Percentiles rank a stretch among this genome's conserved stretches.
Evolutionary conservation across 225 moss, liverwort and hornwort species (phyloP).

Genomic region (Marchantia polymorpha): DNA sequence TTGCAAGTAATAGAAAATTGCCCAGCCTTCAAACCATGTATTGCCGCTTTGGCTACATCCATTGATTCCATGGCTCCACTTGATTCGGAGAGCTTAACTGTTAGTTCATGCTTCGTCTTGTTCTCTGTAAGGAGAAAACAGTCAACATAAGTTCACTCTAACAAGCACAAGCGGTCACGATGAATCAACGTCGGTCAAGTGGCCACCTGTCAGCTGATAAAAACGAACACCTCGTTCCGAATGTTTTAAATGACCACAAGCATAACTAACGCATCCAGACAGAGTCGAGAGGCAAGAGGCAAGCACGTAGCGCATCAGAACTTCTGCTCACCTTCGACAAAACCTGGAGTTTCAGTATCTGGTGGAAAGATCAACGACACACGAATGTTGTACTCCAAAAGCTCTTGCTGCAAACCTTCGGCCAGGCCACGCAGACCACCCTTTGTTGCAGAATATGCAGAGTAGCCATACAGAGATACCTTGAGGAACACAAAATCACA

Average conservation of each 20-base stretch:
- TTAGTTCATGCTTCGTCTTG: constrained; percentile 71
- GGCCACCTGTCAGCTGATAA: neutral
- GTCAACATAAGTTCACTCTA: neutral
- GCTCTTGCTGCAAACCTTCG: constrained; percentile 78
- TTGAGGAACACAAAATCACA: constrained; percentile 20
- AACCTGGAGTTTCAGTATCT: constrained; percentile 74
- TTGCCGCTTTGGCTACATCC: constrained; percentile 57
- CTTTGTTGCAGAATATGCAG: constrained; percentile 66
- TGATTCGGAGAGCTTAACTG: constrained; percentile 51
- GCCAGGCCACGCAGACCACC: constrained; percentile 75
- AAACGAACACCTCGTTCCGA: neutral
- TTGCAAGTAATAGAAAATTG: constrained; percentile 64
- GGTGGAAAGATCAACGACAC: constrained; percentile 81
- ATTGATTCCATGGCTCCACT: constrained; percentile 48
- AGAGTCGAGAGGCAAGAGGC: neutral
- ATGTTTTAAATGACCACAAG: neutral
- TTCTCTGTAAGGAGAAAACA: constrained; percentile 42
- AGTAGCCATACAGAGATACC: constrained; percentile 82
- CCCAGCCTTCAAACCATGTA: constrained; percentile 76
- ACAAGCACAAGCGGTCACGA: neutral
- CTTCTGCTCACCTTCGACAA: constrained; percentile 54
- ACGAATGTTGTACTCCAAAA: constrained; percentile 65
- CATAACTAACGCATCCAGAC: neutral
- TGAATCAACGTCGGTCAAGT: neutral
- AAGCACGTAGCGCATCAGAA: neutral